Evolutionary conservation across 2,329 filamentous ascomycete genomes (phyloP), one percentile per base, ranked within the genome.

Genomic region (Fusarium fracticaudum): DNA sequence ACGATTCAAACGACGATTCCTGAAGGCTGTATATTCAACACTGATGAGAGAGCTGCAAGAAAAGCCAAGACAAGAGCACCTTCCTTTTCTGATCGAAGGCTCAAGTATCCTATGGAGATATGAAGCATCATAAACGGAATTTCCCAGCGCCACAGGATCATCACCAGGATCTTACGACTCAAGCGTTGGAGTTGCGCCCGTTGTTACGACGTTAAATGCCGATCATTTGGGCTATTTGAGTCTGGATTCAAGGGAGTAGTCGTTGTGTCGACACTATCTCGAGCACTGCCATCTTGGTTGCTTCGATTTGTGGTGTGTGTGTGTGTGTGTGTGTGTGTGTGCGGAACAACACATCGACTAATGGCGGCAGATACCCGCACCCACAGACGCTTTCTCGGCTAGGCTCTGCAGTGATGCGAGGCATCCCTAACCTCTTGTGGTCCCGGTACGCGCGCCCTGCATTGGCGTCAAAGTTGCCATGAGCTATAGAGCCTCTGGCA

Each of bases 61-160:
- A 26, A 51, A 63, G 31, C 29, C 50, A 50, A 53, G 26, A 44
- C n/a, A 64, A 50, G 53, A 64, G 38, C 53, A 45, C 40, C 38
- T 51, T 51, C 33, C 41, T 33, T 54, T 73, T 11, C 66, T 60
- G 38, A 50, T 78, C 11, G 64, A 76, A 48, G 68, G 67, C 40
- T 71, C 68, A 44, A 74, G 69, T 53, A 37, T 77, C 40, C 47
- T 67, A 20, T 76, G 72, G 66, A 61, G 59, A 58, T 75, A 75
- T 38, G 50, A 44, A 63, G 67, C 73, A 48, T 72, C 61, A 37
- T 65, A 48, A 63, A 48, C 31, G 48, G 55, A 33, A 44, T 17
- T 63, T 38, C 29, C 60, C 53, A 59, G 37, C 48, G 72, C 67
- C 55, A 58, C 53, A 29, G 20, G 20, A 53, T 47, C 35, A 31